Base-by-base conservation (phyloP, 306 rosid species). In the Acacia confusa region DNA sequence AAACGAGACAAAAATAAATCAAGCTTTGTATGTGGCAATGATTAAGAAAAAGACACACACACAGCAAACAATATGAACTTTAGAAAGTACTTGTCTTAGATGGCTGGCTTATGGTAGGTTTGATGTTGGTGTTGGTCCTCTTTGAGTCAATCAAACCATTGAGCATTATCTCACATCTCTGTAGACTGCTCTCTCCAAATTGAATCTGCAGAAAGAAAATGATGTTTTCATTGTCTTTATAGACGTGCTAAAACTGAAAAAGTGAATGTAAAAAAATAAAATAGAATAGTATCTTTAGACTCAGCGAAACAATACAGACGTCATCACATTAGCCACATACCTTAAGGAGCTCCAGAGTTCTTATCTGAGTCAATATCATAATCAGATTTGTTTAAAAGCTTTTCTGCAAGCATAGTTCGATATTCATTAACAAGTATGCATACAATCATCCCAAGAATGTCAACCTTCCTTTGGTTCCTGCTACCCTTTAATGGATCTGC, bases 341-440 rank as follows among this genome's bases (percentile, higher is more conserved):
- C 97, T 95, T 95, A 43, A 95, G 97, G 66, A 95, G 99, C 88
- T 95, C 99, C 75, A 95, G 86, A 79, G 99, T 95, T 6, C 99
- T 97, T 76, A 95, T 89, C 97, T 55, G 97, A 79, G 84, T 95
- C 97, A 41, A 95, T 95, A 88, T 95, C 99, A 86, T 91, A 95
- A 87, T 93, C 97, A 55, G 93, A 95, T 87, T 95, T 95, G 81
- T 95, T 95, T 34, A 95, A 88, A 88, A 95, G 97, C 84, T 93
- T 95, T 85, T 95, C 99, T 7, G 99, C 99, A 76, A 95, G 99
- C 99, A 95, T 93, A 64, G 94, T 94, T 80, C 99, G 95, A 85
- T 95, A 95, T 84, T 93, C 97, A 82, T 90, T 93, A 74, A 95
- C 99, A 38, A 95, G 85, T 80, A 95, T 91, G 83, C 97, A 88